phyloP scores from a whole-genome alignment of 257 asterid species.

The Lycium barbarum region DNA sequence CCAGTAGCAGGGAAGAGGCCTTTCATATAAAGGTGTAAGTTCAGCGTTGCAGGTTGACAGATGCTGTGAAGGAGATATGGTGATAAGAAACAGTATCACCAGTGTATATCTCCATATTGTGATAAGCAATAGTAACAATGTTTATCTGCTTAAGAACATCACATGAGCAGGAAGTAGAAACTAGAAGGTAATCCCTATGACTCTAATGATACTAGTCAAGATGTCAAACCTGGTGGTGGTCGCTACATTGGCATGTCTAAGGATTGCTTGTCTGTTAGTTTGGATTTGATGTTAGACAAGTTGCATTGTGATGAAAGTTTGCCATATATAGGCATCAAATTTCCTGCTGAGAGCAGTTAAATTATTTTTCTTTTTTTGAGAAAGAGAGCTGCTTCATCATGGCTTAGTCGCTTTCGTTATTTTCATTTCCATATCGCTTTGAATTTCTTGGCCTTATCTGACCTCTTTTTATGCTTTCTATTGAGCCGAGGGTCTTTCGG shows the following conservation, averaged over 20 bases:
- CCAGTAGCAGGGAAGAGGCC: neutral
- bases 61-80: neutral
- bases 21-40: neutral
- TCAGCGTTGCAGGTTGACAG: neutral
- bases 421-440: no score
- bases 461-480: no score
- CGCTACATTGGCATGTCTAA: neutral
- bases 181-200: neutral
- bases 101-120: neutral
- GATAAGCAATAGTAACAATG: neutral
- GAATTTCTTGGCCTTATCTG: no score
- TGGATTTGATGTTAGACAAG: neutral
- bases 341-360: neutral
- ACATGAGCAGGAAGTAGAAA: neutral
- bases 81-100: neutral
- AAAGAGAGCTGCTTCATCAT: no score
- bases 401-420: no score
- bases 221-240: neutral
- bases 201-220: neutral
- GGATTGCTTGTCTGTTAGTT: neutral
- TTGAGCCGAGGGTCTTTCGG: no score
- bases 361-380: no score
- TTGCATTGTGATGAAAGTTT: constrained; percentile 3
- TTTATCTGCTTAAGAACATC: neutral
- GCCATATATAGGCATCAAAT: neutral